Base-by-base conservation (phyloP, 2,329 filamentous ascomycete genomes). In the Ascocoryne sarcoides region DNA sequence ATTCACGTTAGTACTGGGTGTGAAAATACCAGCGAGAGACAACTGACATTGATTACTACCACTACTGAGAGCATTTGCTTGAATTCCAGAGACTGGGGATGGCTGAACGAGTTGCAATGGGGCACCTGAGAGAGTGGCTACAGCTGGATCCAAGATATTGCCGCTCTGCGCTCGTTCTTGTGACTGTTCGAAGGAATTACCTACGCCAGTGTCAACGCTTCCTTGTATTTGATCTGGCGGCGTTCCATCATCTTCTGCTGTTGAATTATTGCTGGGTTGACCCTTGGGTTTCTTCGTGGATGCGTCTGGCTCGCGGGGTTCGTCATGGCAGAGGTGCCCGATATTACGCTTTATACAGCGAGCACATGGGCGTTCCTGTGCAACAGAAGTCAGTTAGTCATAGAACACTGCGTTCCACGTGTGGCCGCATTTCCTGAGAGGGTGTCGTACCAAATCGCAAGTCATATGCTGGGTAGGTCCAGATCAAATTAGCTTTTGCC, bases 331-430 rank as follows among this genome's bases (percentile, higher is more conserved):
- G 52, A 98, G 75, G 65, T 98, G 92, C 57, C 90, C 92, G 63
- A 98, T 98, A 67, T 95, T 95, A 60, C 92, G 82, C 69, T 96
- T 98, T 66, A 96, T 86, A 71, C 92, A 98, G 67, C 92, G 79
- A 57, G 87, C 90, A 75, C 92, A 98, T 58, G 92, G 92, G 62
- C 92, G 82, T 70, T 94, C 87, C 87, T 93, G 64, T 56, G 51
- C 43, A 44, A 57, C 56, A 43, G 43, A 44, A 45, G 44, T 35
- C 34, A 40, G 46, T 58, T 55, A 57, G 55, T 52, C 50, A 55
- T 48, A 48, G 43, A 49, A 44, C 41, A 51, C 46, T 48, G 46
- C 44, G 58, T 56, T 53, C 50, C 55, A 50, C 54, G 42, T 49
- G 40, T 50, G 44, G 53, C 48, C 55, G 53, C 48, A 56, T 42